Conservation (phyloP, 2,329 filamentous ascomycete genomes). For the Aspergillus calidoustus region DNA sequence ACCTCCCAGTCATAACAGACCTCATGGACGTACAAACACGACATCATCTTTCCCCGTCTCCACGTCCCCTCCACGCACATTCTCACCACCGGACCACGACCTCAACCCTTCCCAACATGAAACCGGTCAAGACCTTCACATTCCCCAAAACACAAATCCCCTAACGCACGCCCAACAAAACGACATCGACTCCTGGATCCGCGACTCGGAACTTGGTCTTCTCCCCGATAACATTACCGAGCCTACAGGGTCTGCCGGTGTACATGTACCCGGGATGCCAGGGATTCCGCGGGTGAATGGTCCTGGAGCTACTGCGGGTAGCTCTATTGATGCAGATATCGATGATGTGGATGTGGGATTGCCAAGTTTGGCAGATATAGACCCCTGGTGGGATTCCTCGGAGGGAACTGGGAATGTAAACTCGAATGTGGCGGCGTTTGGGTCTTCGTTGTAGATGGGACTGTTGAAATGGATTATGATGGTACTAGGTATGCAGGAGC, state of each 20-base stretch:
- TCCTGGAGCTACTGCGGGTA: constrained; percentile 15
- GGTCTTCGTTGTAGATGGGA: constrained; percentile 25
- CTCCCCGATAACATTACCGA: constrained; percentile 28
- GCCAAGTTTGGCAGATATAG: constrained; percentile 33
- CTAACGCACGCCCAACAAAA: constrained; percentile 22
- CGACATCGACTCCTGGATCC: constrained; percentile 37
- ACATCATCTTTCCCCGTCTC: background rate
- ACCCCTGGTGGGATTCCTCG: constrained; percentile 39
- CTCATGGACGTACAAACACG: background rate
- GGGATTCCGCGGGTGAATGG: background rate
- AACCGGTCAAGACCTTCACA: background rate
- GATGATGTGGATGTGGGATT: constrained; percentile 18
- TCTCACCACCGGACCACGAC: background rate
- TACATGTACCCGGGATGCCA: background rate
- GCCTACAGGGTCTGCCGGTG: constrained; percentile 17
- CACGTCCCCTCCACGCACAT: background rate
- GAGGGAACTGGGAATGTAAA: constrained; percentile 21
- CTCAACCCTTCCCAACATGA: background rate
- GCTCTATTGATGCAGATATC: constrained; percentile 5
- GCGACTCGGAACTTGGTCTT: constrained; percentile 32
- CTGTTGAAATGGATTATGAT: too few species aligned
- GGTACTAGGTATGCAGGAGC: background rate
- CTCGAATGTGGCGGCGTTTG: constrained; percentile 15
- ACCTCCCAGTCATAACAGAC: background rate
- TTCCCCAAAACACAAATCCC: constrained; percentile 6